Percentiles rank a stretch among this genome's conserved stretches.
These are phyloP conservation scores for Echium plantagineum DNA, from an alignment of 257 asterid genomes.

Conservation along the genomic window DNA sequence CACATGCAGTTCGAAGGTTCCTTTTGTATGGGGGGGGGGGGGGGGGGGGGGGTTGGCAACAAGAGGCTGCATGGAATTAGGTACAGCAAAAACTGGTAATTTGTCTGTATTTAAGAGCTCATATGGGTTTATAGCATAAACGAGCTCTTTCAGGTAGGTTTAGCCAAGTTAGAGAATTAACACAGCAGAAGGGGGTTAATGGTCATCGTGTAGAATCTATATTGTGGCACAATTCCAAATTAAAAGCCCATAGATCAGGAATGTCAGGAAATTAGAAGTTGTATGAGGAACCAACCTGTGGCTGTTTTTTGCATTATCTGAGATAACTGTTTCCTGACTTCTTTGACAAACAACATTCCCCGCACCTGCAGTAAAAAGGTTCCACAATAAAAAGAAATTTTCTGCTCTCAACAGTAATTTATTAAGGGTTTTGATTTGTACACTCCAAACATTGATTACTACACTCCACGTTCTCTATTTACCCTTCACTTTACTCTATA, in stretches of 20 bases:
- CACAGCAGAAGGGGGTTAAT: too few species aligned
- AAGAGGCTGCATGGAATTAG: too few species aligned
- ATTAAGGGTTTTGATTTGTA: too few species aligned
- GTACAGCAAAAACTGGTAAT: too few species aligned
- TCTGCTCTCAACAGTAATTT: neutral
- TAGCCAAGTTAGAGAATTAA: too few species aligned
- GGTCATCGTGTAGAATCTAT: too few species aligned
- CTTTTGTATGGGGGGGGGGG: neutral
- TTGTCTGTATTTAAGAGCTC: too few species aligned
- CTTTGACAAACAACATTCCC: conserved; percentile 83
- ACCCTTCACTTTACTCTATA: too few species aligned
- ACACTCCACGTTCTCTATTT: too few species aligned
- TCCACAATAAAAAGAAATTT: neutral
- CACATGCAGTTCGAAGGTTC: neutral
- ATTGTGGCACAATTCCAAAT: neutral
- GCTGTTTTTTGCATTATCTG: conserved; percentile 88
- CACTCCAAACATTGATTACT: too few species aligned
- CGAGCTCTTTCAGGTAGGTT: too few species aligned
- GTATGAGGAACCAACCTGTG: conserved; percentile 34
- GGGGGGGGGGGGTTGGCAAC: neutral
- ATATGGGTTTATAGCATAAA: too few species aligned
- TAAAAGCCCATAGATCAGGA: neutral
- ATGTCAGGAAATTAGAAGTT: neutral
- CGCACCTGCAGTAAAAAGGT: conserved; percentile 57
- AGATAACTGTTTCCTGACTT: conserved; percentile 76